Base-by-base conservation (phyloP, 169 alveolate genomes). In the Plasmodium sp. region DNA sequence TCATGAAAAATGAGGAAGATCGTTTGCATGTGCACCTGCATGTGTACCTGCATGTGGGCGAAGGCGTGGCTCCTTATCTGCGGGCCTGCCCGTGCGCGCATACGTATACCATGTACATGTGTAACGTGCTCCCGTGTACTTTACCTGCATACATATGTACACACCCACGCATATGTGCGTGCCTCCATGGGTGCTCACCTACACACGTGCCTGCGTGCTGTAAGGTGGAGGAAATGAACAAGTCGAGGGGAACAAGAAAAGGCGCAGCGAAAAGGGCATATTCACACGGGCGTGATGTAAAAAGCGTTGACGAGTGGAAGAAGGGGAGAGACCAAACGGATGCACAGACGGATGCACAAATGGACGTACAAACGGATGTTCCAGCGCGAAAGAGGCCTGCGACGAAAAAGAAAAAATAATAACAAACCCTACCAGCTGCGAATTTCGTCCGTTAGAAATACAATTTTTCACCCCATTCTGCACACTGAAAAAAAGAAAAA, bases 1-100 rank as follows among this genome's bases (percentile, higher is more conserved):
- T 71, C 34, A 71, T 71, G 34, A 41, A 84, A 71, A 84, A 83
- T 39, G 56, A 71, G 73, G 41, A 54, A 43, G 83, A 84, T 71
- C 54, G 56, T n/a, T n/a, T 16, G 39, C 54, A 81, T 41, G 39
- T 67, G 39, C 18, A 67, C 43, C 33, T 67, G 77, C 77, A 67
- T 41, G 39, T 67, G 39, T 67, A 67, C 43, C 33, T 67, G 77
- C 77, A 67, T 31, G n/a, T 18, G 77, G n/a, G 62, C 36, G 48
- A 51, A 41, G 18, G 75, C 75, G 54, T 22, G 77, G 27, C 27
- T 33, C 12, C 72, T 58, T 83, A 58, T 83, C n/a, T 12, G 45
- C 10, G 39, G 10, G 33, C 54, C 33, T 22, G 16, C 39, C 77
- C 39, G 5, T 27, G 39, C 41, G 39, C 41, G 33, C 39, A 7